A percentile compares a stretch with the other conserved stretches of the same genome.
Conservation (phyloP, 352 stramenopile species). For the Phytophthora lateralis region DNA sequence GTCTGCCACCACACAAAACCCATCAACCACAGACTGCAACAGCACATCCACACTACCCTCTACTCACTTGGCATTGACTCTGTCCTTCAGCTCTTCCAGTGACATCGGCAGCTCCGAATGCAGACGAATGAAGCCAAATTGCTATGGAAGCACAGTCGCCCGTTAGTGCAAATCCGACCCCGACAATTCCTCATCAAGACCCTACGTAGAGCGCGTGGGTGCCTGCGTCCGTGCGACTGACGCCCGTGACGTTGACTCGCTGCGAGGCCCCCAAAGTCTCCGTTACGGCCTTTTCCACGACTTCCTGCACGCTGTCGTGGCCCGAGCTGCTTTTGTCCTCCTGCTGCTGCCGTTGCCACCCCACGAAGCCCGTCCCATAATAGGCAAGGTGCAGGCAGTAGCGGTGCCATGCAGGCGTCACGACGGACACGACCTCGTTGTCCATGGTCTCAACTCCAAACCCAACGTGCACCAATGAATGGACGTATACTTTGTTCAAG, state of each 20-base stretch:
- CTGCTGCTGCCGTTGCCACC: constrained; percentile 86
- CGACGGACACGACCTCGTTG: constrained; percentile 3
- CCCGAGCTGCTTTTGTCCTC: constrained; percentile 49
- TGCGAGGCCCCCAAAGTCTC: constrained; percentile 42
- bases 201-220: constrained; percentile 87
- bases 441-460: constrained; percentile 10
- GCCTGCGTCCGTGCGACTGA: constrained; percentile 83
- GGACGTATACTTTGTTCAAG: constrained; percentile 33
- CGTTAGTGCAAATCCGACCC: constrained; percentile 18
- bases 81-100: constrained; percentile 48
- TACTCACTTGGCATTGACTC: constrained; percentile 60
- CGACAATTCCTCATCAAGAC: background rate
- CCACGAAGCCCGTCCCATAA: constrained; percentile 72
- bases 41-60: background rate
- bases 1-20: constrained; percentile 20
- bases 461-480: constrained; percentile 13
- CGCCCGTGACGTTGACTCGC: constrained; percentile 82
- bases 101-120: constrained; percentile 42
- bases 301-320: constrained; percentile 79
- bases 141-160: constrained; percentile 40
- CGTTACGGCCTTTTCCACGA: constrained; percentile 76
- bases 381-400: constrained; percentile 84
- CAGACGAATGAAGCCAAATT: constrained; percentile 86
- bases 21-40: constrained; percentile 3
- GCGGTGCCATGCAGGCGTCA: constrained; percentile 36